Base-by-base conservation (phyloP, 495 filamentous ascomycete genomes). In the Bacidia gigantensis region DNA sequence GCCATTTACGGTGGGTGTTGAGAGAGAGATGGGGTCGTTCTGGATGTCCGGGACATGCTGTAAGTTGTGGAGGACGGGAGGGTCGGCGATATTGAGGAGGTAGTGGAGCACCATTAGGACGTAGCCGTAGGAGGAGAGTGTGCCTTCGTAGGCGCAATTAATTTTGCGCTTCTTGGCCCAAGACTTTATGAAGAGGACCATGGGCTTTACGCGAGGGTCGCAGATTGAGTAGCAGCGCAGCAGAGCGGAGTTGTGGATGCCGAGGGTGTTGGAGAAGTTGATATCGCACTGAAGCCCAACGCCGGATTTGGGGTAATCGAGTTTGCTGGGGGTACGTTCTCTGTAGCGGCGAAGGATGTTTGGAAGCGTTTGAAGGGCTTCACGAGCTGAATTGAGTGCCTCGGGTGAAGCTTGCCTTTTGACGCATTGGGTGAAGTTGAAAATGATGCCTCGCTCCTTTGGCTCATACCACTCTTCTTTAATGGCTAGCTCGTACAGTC, bases 91-190 rank as follows among this genome's bases (percentile, higher is more conserved):
- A 58, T 93, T 90, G 55, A 87, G 72, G 26, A 93, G 79, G 57
- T 88, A 92, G 62, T 93, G 87, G n/a, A 93, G 68, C n/a, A 86
- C 81, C 84, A 93, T 89, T 5, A 93, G 70, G n/a, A 87, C 84
- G 64, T 88, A 93, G 44, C 87, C 87, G 62, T 93, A 93, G 50
- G 82, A 86, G 58, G 82, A 86, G 29, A 93, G 71, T 0, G 85
- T 89, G 47, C 87, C 87, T 39, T 78, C 76, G 61, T 87, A 92
- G n/a, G 83, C 76, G 49, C 73, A 77, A 65, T 92, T 92, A 65
- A 93, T 90, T 51, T 76, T 79, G 41, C 87, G 77, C 26, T 72
- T 71, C 64, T 86, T 89, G 35, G 87, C 83, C 87, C 87, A 93
- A 54, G 72, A 66, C 64, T 93, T 93, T 64, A 93, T 72, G 62